phyloP scores from a whole-genome alignment of 768 basidiomycete species.

The Cantharellus anzutake region DNA sequence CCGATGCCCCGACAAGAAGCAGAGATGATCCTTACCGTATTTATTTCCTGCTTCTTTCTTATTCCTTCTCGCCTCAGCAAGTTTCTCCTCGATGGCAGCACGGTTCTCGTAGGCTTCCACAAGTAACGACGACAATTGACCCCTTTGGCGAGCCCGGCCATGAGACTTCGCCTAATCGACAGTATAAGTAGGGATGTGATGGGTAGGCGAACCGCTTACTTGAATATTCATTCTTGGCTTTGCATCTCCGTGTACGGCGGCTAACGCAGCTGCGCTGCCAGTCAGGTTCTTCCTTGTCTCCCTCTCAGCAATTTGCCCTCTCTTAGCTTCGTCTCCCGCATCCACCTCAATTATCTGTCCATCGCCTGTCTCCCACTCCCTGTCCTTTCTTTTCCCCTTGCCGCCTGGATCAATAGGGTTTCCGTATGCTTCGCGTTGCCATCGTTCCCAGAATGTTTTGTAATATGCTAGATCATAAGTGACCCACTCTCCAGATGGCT shows the following conservation, averaged over 20 bases:
- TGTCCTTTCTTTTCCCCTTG: slow-evolving; percentile 28
- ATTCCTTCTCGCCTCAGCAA: slow-evolving; percentile 66
- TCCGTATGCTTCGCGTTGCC: slow-evolving; percentile 29
- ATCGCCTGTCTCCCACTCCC: slow-evolving; percentile 48
- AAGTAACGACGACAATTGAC: slow-evolving; percentile 63
- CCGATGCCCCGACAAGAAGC: no score
- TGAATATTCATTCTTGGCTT: slow-evolving; percentile 72
- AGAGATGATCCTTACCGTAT: slow-evolving; percentile 31
- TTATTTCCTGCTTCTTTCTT: slow-evolving; percentile 84
- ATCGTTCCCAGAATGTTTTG: slow-evolving; percentile 43
- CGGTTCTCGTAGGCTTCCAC: slow-evolving; percentile 72
- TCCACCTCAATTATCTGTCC: slow-evolving; percentile 23
- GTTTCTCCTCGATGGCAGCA: slow-evolving; percentile 63
- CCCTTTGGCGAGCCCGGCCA: slow-evolving; percentile 47
- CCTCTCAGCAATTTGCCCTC: slow-evolving; percentile 23
- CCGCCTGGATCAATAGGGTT: slow-evolving; percentile 43
- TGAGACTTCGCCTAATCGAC: slow-evolving; percentile 31
- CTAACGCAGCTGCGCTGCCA: slow-evolving; percentile 2
- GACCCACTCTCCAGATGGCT: slow-evolving; percentile 65
- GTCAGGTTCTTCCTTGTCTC: slow-evolving; percentile 66
- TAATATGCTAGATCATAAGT: slow-evolving; percentile 57
- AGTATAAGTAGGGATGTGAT: neutral
- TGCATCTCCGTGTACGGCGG: slow-evolving; percentile 27
- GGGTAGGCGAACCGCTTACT: slow-evolving; percentile 23
- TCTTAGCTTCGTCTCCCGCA: slow-evolving; percentile 55